These are phyloP conservation scores for Beauveria asiatica DNA, from an alignment of 2,329 filamentous ascomycete genomes.

Conservation along the genomic window DNA sequence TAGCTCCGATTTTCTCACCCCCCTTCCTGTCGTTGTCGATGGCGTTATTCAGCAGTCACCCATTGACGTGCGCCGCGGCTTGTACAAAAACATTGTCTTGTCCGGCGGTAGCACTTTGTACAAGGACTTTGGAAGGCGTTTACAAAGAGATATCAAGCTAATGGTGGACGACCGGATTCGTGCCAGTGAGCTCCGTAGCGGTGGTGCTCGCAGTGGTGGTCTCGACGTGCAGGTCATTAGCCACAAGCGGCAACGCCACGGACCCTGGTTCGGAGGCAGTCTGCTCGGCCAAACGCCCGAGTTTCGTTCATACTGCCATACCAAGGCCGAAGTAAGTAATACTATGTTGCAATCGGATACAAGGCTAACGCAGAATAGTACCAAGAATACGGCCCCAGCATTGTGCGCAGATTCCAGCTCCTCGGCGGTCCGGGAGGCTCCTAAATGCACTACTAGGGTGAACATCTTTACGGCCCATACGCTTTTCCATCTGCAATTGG, in stretches of 20 bases:
- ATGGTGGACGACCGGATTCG: slow-evolving; percentile 88
- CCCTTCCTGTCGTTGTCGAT: slow-evolving; percentile 88
- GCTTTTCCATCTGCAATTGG: neutral
- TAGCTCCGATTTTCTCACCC: slow-evolving; percentile 95
- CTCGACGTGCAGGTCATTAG: slow-evolving; percentile 95
- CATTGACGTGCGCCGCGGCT: slow-evolving; percentile 89
- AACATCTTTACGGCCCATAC: neutral
- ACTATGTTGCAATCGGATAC: too few species aligned
- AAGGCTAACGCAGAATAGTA: slow-evolving; percentile 46
- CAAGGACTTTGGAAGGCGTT: slow-evolving; percentile 92
- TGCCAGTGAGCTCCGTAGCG: slow-evolving; percentile 84
- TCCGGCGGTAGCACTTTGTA: slow-evolving; percentile 96
- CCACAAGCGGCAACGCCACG: slow-evolving; percentile 94
- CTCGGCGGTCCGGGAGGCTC: slow-evolving; percentile 84
- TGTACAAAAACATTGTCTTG: slow-evolving; percentile 99
- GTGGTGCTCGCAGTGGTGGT: slow-evolving; percentile 86
- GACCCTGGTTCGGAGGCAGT: slow-evolving; percentile 97
- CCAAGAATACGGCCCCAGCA: slow-evolving; percentile 91
- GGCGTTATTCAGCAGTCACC: slow-evolving; percentile 95
- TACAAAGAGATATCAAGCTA: slow-evolving; percentile 96
- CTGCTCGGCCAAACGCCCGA: slow-evolving; percentile 94
- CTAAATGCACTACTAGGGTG: slow-evolving; percentile 27
- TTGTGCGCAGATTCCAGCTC: slow-evolving; percentile 88
- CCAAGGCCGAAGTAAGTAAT: slow-evolving; percentile 59
- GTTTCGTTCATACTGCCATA: slow-evolving; percentile 98